phyloP scores from a whole-genome alignment of 192 early-diverging fungal genomes.

The Globomyces pollinis-pini region DNA sequence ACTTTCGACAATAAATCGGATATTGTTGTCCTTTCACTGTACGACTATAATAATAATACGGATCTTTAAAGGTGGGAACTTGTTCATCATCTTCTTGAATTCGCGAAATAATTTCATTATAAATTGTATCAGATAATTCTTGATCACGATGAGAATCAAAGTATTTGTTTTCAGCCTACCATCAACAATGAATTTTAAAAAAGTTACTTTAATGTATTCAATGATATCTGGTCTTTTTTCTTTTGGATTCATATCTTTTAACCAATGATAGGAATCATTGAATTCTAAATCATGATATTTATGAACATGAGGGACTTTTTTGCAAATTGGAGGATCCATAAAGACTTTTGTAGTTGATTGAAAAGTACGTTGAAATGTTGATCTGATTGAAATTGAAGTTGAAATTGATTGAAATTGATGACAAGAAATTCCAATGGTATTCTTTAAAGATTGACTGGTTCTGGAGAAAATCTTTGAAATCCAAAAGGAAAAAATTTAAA shows the following conservation, averaged over 20 bases:
- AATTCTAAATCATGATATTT: neutral
- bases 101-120: conserved; percentile 34
- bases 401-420: no score
- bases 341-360: neutral
- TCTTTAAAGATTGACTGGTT: no score
- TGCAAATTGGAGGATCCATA: neutral
- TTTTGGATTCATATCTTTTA: conserved; percentile 33
- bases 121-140: conserved; percentile 27
- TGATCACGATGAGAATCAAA: conserved; percentile 28
- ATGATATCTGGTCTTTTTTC: conserved; percentile 30
- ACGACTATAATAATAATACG: conserved; percentile 39
- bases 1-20: conserved; percentile 29
- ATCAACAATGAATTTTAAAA: no score
- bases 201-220: conserved; percentile 22
- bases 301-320: neutral
- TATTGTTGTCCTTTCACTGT: conserved; percentile 44
- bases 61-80: conserved; percentile 24
- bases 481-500: no score
- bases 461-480: no score
- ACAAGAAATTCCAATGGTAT: no score
- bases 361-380: no score
- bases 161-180: conserved; percentile 31
- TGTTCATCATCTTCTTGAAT: conserved; percentile 37
- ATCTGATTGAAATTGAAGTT: no score
- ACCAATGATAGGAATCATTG: conserved; percentile 40